Evolutionary conservation across 2,329 filamentous ascomycete species (phyloP), one percentile per base, ranked within the genome.

Genomic region (Chaetomium sp.): DNA sequence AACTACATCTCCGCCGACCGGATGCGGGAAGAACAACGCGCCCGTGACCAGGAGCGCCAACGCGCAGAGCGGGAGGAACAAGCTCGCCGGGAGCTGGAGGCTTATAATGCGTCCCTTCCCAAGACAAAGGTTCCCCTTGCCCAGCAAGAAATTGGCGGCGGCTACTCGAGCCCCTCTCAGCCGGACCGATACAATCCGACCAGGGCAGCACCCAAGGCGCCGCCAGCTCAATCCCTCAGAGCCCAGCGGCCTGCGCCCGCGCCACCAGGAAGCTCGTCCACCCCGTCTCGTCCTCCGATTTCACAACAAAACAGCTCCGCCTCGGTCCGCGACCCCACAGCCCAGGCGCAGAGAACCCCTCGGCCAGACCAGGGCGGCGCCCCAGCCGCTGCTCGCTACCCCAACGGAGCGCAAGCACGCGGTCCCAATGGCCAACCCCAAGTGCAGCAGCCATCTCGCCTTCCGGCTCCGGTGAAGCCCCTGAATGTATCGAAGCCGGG

Each of bases 111-210:
- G 38, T 90, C 89, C 32, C 74, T 96, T 57, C 92, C 91, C 36
- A 88, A 95, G 76, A 85, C 80, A 60, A 89, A 89, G 68, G 74
- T 85, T 9, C 89, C 89, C 2, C 67, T 94, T 62, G 91, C 91
- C 36, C 89, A 97, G 70, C 91, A 96, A 72, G 94, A 97, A 70
- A 75, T 97, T 63, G 89, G 89, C 55, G 89, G 89, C 56, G 85
- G 86, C 36, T 87, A 83, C 59, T 79, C 82, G 59, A 74, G 77
- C 45, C 64, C 76, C 19, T 69, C 74, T 36, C 66, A 72, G 5
- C 57, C 70, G 47, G 82, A 85, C 64, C 83, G 90, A 59, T 97
- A 91, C 72, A 96, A 95, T 69, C 91, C 92, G 4, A 85, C 84
- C 52, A 82, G 92, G 66, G 87, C 89, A 41, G 87, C 92, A 49